Evolutionary conservation across 257 asterid species (phyloP), one percentile per base, ranked within the genome.

Genomic region (Ilex asprella): DNA sequence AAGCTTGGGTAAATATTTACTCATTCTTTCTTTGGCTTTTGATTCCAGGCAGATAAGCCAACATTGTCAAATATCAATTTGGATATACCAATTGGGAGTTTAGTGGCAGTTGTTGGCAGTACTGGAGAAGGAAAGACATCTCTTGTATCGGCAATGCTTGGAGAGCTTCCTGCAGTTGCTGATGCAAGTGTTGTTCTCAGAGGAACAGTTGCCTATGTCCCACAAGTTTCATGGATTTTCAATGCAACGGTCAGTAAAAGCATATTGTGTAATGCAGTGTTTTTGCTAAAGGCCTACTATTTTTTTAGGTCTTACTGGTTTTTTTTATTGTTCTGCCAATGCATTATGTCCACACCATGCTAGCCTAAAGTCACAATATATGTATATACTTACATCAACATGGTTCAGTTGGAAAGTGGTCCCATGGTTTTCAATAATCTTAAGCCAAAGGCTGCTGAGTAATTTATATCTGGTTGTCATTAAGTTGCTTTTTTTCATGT

Each of bases 111-210:
- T 58, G 95, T 90, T 67, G 97, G 97, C 65, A 86, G 97, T 60
- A 90, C 97, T 35, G 97, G 96, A 76, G 97, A 90, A 80, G 97
- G 97, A 70, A 90, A 90, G 75, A 87, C 97, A 30, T 90, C 97
- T 12, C 76, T 90, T 55, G 67, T 87, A 44, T 87, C 97, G 32
- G 97, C 94, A 67, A 84, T 90, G 86, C 91, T 90, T 49, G 87
- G 91, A 69, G 97, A 90, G 78, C 83, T 90, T 69, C 96, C 97
- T 53, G 78, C 96, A 32, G 16, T 82, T 31, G 84, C 91, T 72
- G 85, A 84, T 75, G 73, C 89, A 31, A 76, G 78, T 65, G 93
- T 87, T 67, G 61, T 69, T 55, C 76, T 84, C 67, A 77, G 96
- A 78, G 97, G 97, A 68, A 80, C 87, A 52, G 88, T 87, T 62